Evolutionary conservation across 257 asterid species (phyloP), one percentile per base, ranked within the genome.

Genomic region (Solanum peruvianum): DNA sequence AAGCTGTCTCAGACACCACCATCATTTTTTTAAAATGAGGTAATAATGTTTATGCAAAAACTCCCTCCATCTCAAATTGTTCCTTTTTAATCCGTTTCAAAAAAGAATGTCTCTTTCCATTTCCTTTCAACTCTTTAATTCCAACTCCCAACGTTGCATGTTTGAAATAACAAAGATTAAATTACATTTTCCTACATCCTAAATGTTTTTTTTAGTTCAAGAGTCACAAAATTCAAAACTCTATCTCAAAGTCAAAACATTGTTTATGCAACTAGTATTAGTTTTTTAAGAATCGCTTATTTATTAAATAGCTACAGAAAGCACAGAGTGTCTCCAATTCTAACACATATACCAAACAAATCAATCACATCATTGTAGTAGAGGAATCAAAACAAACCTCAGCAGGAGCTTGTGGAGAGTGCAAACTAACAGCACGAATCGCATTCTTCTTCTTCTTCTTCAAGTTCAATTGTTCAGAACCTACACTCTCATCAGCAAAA

Each of bases 351-450:
- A 44, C 45, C 6, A 18, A 42, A 35, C 44, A 16, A 29, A 4
- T 33, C 49, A 72, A 70, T 7, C 42, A 70, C 76, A 31, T 15
- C 76, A 70, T 31, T 31, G 11, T 7, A 69, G 14, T 23, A n/a
- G 7, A 62, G 16, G 31, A 64, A 49, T 31, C 77, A 39, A 70
- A 86, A 44, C 6, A 91, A 78, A 96, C 99, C 91, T 95, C 93
- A 23, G 83, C 88, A 39, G 99, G 99, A 21, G 95, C 86, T 88
- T 90, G 95, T 56, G 98, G 97, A 89, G 95, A 88, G 67, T 97
- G 98, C 92, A 94, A 88, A 88, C 95, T 86, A 87, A 97, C 97
- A 83, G 94, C 92, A 52, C 97, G 98, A 86, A 97, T 92, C 1
- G 95, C 90, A 86, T 88, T 92, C 90, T 89, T 94, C 97, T 90